A percentile compares a stretch with the other conserved stretches of the same genome.
These are phyloP conservation scores for Xanthoconium stramineum DNA, from an alignment of 768 basidiomycete genomes.

Conservation along the genomic window DNA sequence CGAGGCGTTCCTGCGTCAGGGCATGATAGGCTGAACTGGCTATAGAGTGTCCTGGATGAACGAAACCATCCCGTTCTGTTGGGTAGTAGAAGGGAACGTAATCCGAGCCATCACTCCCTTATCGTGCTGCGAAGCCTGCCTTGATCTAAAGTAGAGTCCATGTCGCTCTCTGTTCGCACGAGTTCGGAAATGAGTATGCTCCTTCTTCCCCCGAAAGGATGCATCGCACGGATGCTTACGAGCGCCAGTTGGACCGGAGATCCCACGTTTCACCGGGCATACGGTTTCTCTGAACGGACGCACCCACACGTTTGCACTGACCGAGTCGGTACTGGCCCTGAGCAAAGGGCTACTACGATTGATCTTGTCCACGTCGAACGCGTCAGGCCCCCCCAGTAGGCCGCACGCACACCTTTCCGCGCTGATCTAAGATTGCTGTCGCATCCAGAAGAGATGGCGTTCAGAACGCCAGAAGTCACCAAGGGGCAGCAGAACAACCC, in stretches of 20 bases:
- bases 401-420: neutral
- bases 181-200: constrained; percentile 20
- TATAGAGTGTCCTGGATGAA: constrained; percentile 19
- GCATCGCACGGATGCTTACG: constrained; percentile 11
- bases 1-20: constrained; percentile 29
- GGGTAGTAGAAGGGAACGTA: constrained; percentile 9
- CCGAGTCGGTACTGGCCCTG: neutral
- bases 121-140: constrained; percentile 8
- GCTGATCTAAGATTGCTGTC: constrained; percentile 21
- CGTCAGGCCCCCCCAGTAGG: neutral
- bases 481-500: constrained; percentile 3
- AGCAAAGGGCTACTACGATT: neutral
- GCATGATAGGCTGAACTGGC: constrained; percentile 20
- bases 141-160: constrained; percentile 6
- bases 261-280: constrained; percentile 4
- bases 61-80: constrained; percentile 11
- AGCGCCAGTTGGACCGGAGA: constrained; percentile 6
- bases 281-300: constrained; percentile 4
- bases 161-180: neutral
- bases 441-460: neutral
- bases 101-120: constrained; percentile 9
- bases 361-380: neutral
- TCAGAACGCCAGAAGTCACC: constrained; percentile 13
- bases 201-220: constrained; percentile 6
- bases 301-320: neutral